Conservation (phyloP, 2,329 filamentous ascomycete species). For the Fusarium euwallaceae region DNA sequence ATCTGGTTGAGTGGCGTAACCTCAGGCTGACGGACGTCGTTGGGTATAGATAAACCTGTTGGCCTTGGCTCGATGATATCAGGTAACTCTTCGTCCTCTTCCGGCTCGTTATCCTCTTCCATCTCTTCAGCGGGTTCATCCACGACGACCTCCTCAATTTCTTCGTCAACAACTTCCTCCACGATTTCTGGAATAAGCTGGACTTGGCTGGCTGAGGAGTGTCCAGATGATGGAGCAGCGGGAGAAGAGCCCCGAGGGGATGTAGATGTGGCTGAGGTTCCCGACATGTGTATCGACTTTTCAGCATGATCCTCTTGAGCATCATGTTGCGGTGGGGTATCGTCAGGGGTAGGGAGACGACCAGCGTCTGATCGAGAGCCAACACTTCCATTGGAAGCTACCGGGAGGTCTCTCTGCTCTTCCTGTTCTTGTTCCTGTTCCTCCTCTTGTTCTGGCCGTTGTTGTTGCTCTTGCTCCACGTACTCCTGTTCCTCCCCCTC, state of each 20-base stretch:
- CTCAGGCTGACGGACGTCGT: slow-evolving; percentile 40
- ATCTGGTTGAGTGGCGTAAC: slow-evolving; percentile 55
- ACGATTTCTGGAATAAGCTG: slow-evolving; percentile 19
- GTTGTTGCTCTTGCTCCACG: slow-evolving; percentile 21
- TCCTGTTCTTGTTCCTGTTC: slow-evolving; percentile 29
- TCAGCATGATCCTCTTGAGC: slow-evolving; percentile 34
- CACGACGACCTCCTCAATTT: slow-evolving; percentile 28
- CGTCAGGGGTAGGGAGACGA: slow-evolving; percentile 66
- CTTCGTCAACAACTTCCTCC: slow-evolving; percentile 36
- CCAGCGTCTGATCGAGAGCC: slow-evolving; percentile 56
- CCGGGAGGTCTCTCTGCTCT: slow-evolving; percentile 13
- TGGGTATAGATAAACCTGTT: slow-evolving; percentile 22
- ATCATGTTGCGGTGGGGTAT: slow-evolving; percentile 59
- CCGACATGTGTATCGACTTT: slow-evolving; percentile 36
- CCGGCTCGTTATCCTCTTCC: slow-evolving; percentile 21
- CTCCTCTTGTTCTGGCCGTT: slow-evolving; percentile 19
- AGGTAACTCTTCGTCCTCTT: slow-evolving; percentile 22
- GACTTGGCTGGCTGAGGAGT: slow-evolving; percentile 7
- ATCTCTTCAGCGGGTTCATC: slow-evolving; percentile 25
- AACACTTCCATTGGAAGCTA: slow-evolving; percentile 48
- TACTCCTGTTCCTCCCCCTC: slow-evolving; percentile 19
- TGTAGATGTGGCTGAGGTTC: slow-evolving; percentile 13
- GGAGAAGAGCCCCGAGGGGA: slow-evolving; percentile 21
- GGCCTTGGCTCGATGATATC: slow-evolving; percentile 23
- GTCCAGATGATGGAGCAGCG: slow-evolving; percentile 5